A percentile compares a stretch with the other conserved stretches of the same genome.
Evolutionary conservation across 768 basidiomycete genomes (phyloP).

Genomic region (Tephrocybe sp.): DNA sequence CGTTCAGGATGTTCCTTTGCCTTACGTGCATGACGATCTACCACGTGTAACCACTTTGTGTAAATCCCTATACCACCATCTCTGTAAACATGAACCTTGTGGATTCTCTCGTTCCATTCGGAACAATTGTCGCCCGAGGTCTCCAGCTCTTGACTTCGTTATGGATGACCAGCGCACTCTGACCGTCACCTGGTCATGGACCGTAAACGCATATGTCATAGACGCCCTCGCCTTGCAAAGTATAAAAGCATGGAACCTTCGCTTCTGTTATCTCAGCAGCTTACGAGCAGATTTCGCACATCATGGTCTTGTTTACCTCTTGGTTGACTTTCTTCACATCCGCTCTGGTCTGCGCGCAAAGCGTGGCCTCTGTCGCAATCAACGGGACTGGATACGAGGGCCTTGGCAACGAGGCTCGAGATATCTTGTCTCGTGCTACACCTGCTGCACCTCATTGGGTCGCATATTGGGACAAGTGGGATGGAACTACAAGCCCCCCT

Average conservation of each 20-base stretch:
- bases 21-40: slow-evolving; percentile 6
- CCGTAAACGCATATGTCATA: no score
- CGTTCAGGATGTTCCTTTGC: neutral
- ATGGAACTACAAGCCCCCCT: slow-evolving; percentile 50
- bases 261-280: slow-evolving; percentile 1
- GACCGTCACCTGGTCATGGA: slow-evolving; percentile 7
- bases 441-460: slow-evolving; percentile 54
- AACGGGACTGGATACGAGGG: slow-evolving; percentile 22
- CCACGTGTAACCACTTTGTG: slow-evolving; percentile 3
- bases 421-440: slow-evolving; percentile 35
- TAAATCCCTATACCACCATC: neutral
- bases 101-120: neutral
- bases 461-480: slow-evolving; percentile 41
- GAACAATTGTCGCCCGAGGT: neutral
- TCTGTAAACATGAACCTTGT: neutral
- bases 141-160: neutral
- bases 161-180: no score
- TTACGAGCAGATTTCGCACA: neutral
- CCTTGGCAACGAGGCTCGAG: slow-evolving; percentile 30
- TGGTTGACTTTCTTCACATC: slow-evolving; percentile 14
- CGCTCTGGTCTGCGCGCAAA: slow-evolving; percentile 16
- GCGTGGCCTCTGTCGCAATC: slow-evolving; percentile 15
- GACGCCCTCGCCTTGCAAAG: no score
- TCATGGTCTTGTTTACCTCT: slow-evolving; percentile 18
- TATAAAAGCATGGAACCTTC: neutral